These are phyloP conservation scores for Juncus effusus DNA, from an alignment of 176 grass and related monocot species.

Conservation along the genomic window DNA sequence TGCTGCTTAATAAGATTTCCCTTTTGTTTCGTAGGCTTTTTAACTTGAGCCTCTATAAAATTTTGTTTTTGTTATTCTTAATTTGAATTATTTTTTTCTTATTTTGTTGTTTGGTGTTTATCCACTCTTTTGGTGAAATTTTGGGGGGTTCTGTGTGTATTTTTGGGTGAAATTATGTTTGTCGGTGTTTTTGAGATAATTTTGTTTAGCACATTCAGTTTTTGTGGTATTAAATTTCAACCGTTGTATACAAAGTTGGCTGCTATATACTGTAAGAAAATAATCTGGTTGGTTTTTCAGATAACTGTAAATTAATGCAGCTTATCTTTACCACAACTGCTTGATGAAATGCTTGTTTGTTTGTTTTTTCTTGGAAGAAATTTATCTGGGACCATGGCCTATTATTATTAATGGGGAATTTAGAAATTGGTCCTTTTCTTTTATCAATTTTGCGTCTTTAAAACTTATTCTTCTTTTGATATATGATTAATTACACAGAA, in stretches of 20 bases:
- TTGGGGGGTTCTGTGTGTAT: slow-evolving; percentile 11
- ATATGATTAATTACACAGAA: slow-evolving; percentile 4
- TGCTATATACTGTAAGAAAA: too few species aligned
- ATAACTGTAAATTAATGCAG: too few species aligned
- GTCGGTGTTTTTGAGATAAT: background rate
- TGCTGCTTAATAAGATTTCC: too few species aligned
- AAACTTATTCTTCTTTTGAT: background rate
- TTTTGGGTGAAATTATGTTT: background rate
- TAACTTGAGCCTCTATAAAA: slow-evolving; percentile 19
- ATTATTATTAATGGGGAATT: slow-evolving; percentile 8
- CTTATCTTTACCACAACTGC: background rate
- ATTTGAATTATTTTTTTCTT: too few species aligned
- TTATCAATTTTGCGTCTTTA: background rate
- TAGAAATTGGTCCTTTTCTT: slow-evolving; percentile 5
- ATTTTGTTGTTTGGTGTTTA: too few species aligned
- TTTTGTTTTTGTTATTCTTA: too few species aligned
- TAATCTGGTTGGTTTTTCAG: too few species aligned
- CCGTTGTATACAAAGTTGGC: too few species aligned
- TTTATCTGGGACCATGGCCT: background rate
- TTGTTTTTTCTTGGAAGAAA: background rate
- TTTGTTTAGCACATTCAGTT: too few species aligned
- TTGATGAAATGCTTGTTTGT: slow-evolving; percentile 10
- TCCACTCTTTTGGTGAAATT: background rate
- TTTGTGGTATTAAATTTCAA: too few species aligned
- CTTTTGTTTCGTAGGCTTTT: slow-evolving; percentile 21